Base-by-base conservation (phyloP, 495 filamentous ascomycete genomes). In the Hypomontagnella submonticulosa region DNA sequence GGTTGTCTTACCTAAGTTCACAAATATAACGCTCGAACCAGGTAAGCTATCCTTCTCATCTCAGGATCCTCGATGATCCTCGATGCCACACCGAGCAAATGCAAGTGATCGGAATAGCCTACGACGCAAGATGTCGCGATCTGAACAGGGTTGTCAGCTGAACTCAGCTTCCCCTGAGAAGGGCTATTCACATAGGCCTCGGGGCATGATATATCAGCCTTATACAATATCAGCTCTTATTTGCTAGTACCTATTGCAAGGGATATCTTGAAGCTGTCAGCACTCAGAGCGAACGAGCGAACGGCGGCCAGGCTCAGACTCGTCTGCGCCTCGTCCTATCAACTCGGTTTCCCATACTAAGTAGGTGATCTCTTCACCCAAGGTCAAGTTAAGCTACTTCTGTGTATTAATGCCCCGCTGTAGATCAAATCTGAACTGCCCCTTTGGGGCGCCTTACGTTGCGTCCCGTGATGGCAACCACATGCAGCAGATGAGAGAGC, bases 111-210 rank as follows among this genome's bases (percentile, higher is more conserved):
- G 57, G 47, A 46, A 38, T 36, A 40, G 12, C n/a, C 7, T 18
- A 23, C 18, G 11, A 52, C 37, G 19, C 34, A 16, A 1, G 12
- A 15, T 36, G n/a, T 52, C 20, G 36, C 34, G 30, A 34, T 44
- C 27, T 27, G 3, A 33, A 9, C 38, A 42, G 23, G 27, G 38
- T 42, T 60, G 48, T 60, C 57, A 60, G 47, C 38, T 60, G 57
- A 11, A 40, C 41, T 37, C 48, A 53, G 57, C 40, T 18, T 40
- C 15, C 38, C 3, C 4, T 18, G 12, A 44, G 19, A 34, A 51
- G 40, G 40, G n/a, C 41, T 46, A 16, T 27, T 6, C 3, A 27
- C 23, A 27, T 27, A 42, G 11, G 18, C 10, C 33, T 9, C 34
- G 27, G 27, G 1, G 13, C 34, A 33, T 34, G 23, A 27, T 16